Base-by-base conservation (phyloP, 2,329 filamentous ascomycete genomes). In the Ceratocystis smalleyi region DNA sequence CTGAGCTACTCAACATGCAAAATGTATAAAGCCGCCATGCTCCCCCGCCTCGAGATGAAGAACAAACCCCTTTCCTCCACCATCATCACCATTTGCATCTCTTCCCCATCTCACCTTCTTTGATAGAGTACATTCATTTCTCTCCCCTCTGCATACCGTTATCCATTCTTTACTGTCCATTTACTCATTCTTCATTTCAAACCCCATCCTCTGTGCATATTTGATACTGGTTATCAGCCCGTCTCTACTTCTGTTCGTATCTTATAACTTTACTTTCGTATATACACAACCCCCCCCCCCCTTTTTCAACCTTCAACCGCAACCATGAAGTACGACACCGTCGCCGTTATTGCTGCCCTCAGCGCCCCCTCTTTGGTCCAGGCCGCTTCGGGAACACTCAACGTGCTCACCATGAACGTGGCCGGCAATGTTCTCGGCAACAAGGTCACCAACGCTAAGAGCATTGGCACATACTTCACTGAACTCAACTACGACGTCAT, bases 351-450 rank as follows among this genome's bases (percentile, higher is more conserved):
- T 27, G 60, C 43, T 24, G 64, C 64, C 32, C 47, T 65, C 15
- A 62, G 43, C 32, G 61, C 64, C 24, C 65, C 65, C n/a, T 49
- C 65, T 35, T 15, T 64, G 27, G 65, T 66, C 57, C 43, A 51
- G 7, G 65, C 65, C 40, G 65, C 54, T 22, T 67, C 65, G 35
- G 74, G 74, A 43, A 72, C 74, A 17, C 79, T 85, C 71, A 78
- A 75, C 65, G 71, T 81, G 62, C 71, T 84, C 30, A 75, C 79
- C 27, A 80, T 81, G 73, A 85, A 85, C 68, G 81, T 85, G 35
- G 83, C 82, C 17, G 82, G 83, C 70, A 82, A 79, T 3, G 79
- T 85, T 1, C 78, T 81, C 1, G 83, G 84, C 24, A 80, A 85
- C 71, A 86, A 86, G 73, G 73, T 75, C 0, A 76, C 75, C 7